Base-by-base conservation (phyloP, 345 rosid genomes). In the Anacardium occidentale region DNA sequence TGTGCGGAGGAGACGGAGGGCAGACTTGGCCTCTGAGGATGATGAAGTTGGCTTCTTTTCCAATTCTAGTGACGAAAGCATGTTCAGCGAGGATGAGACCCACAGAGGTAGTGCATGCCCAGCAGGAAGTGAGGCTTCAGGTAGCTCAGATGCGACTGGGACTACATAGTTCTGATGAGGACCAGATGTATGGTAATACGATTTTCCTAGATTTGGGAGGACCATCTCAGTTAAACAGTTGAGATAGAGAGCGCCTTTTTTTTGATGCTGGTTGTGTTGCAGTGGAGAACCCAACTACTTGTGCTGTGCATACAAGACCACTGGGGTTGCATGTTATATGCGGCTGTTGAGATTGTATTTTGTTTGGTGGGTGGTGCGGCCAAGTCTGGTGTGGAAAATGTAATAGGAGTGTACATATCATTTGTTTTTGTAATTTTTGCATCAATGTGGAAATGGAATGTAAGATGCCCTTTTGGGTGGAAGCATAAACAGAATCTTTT, bases 81-180 rank as follows among this genome's bases (percentile, higher is more conserved):
- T 83, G 65, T 93, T 80, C 87, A 90, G 96, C 10, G 94, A 92
- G 65, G 97, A 88, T 60, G 96, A 85, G 63, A 79, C 75, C 68
- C 84, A 71, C 25, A 85, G 79, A 20, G 80, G 83, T 21, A 75
- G 79, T 29, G 74, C 74, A 42, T 78, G 84, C 44, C 58, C 66
- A 0, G 80, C 20, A 10, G 83, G 78, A 74, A 80, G 83, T 50
- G 90, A 84, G 69, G 89, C 78, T 74, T 82, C 97, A 55, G 81
- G 81, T 73, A 85, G 91, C 91, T 84, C 90, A 3, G 94, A 89
- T n/a, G 90, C 83, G 77, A 63, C 77, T 25, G 81, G 79, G 69
- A 70, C 82, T 32, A 62, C 59, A 70, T 81, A 82, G 74, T 40
- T 61, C 55, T 53, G 10, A 45, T 53, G 10, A 45, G 20, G 26